A percentile compares a stretch with the other conserved stretches of the same genome.
phyloP scores from a whole-genome alignment of 768 basidiomycete genomes.

The Xerocomus potaroensis region DNA sequence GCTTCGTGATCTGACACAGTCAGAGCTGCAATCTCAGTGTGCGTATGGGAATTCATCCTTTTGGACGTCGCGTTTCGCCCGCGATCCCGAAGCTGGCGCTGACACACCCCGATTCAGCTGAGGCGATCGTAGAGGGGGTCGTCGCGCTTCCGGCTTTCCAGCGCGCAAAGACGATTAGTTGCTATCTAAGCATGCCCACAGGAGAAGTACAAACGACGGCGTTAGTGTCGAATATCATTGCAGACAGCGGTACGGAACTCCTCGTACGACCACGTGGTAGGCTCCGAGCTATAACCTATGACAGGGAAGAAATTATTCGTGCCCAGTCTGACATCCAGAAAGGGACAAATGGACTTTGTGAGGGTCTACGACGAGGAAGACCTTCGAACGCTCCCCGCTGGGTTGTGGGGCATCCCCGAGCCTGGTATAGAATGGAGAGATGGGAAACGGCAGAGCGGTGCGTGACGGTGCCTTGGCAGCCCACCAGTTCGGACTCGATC shows the following conservation, averaged over 20 bases:
- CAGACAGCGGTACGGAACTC: constrained; percentile 41
- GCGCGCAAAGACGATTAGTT: constrained; percentile 51
- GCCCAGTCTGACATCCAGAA: constrained; percentile 52
- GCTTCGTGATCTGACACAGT: constrained; percentile 41
- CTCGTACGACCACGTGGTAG: neutral
- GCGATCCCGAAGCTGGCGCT: constrained; percentile 1
- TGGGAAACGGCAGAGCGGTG: constrained; percentile 49
- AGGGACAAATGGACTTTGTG: constrained; percentile 59
- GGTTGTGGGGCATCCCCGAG: constrained; percentile 75
- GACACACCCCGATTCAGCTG: constrained; percentile 14
- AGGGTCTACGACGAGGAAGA: constrained; percentile 58
- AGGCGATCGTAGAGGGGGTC: constrained; percentile 43
- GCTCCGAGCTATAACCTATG: neutral
- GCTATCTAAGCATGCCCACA: constrained; percentile 77
- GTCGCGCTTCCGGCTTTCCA: constrained; percentile 50
- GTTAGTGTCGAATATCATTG: constrained; percentile 50
- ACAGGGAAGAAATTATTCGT: constrained; percentile 67
- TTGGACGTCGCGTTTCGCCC: neutral
- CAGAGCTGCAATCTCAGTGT: constrained; percentile 62
- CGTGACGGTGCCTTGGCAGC: constrained; percentile 18
- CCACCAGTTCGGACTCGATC: constrained; percentile 1
- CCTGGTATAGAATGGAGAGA: constrained; percentile 46
- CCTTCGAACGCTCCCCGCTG: constrained; percentile 50
- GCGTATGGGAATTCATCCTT: neutral
- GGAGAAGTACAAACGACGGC: constrained; percentile 61